Base-by-base conservation (phyloP, 495 filamentous ascomycete species). In the Schizothecium vesticola region DNA sequence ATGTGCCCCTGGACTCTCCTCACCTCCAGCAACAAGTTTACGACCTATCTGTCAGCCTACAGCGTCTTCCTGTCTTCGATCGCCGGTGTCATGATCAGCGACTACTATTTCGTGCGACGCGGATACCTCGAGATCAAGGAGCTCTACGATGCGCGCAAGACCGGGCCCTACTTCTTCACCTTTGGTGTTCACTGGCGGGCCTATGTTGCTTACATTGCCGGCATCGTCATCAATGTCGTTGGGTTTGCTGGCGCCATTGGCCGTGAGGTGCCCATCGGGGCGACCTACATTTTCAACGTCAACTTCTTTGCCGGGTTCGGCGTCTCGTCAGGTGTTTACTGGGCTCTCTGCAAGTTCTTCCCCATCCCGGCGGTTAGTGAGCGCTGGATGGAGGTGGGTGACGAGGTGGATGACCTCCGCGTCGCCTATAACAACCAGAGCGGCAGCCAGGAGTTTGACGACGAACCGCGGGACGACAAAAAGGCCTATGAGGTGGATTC, bases 61-160 rank as follows among this genome's bases (percentile, higher is more conserved):
- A 93, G 91, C n/a, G 91, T 97, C 68, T 97, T 97, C 81, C 87
- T 97, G 25, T 94, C 91, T 59, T 92, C 92, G 51, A 95, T 97
- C 72, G 94, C 92, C 16, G 94, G 93, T 21, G 92, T 96, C 66
- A 95, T 97, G 75, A 84, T 93, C 73, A 88, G 81, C 76, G 94
- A 97, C 79, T 97, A 97, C 83, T 97, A 97, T 79, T 70, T 92
- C 67, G 92, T 97, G 22, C 91, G 93, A 67, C 86, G 85, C 31
- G 94, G 94, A 55, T 97, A 94, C 76, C 84, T 94, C 19, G 85
- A 93, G 70, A 83, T 94, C 70, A 88, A 85, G 68, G 88, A 91
- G 29, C 87, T 97, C 1, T 97, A 96, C 82, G 90, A 88, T 61
- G 90, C 86, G 23, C 85, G 86, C 26, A 84, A 83, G 61, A 80